These are phyloP conservation scores for Mycosarcoma mackinlayi DNA, from an alignment of 1,284 basidiomycete species.

Conservation along the genomic window DNA sequence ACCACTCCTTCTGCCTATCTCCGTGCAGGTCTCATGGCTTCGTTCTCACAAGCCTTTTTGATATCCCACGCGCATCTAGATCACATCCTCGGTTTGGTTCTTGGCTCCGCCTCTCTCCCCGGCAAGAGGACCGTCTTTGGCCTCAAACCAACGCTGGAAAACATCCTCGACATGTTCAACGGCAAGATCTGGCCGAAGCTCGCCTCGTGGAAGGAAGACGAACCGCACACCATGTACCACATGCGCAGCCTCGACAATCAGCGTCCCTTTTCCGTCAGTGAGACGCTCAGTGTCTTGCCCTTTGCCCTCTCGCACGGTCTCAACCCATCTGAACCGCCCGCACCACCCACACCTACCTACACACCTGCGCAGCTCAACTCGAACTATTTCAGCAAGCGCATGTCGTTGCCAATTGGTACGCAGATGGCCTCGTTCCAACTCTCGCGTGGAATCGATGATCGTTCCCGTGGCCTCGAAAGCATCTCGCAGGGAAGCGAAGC, in stretches of 20 bases:
- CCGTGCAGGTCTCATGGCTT: conserved; percentile 60
- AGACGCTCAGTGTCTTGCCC: conserved; percentile 50
- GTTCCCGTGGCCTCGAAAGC: conserved; percentile 33
- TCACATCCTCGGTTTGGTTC: conserved; percentile 79
- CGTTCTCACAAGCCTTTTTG: conserved; percentile 69
- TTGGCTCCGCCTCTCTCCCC: conserved; percentile 78
- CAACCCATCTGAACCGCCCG: conserved; percentile 50
- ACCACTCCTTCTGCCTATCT: conserved; percentile 46
- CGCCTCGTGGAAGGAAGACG: conserved; percentile 76
- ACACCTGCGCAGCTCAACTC: conserved; percentile 32
- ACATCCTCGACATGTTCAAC: conserved; percentile 79
- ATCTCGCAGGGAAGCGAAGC: conserved; percentile 36
- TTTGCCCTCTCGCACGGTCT: conserved; percentile 60
- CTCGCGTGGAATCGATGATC: conserved; percentile 30
- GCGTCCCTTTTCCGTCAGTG: conserved; percentile 33
- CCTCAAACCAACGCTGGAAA: conserved; percentile 75
- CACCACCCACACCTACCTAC: conserved; percentile 58
- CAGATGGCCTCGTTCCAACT: conserved; percentile 46
- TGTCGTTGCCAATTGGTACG: conserved; percentile 53
- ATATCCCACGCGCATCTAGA: conserved; percentile 85
- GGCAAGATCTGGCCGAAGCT: conserved; percentile 84
- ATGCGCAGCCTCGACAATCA: conserved; percentile 59
- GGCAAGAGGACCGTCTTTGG: conserved; percentile 78
- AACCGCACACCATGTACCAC: conserved; percentile 60
- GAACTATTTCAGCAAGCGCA: conserved; percentile 56